Base-by-base conservation (phyloP, 2,329 filamentous ascomycete genomes). In the Sphaerostilbella broomeana region DNA sequence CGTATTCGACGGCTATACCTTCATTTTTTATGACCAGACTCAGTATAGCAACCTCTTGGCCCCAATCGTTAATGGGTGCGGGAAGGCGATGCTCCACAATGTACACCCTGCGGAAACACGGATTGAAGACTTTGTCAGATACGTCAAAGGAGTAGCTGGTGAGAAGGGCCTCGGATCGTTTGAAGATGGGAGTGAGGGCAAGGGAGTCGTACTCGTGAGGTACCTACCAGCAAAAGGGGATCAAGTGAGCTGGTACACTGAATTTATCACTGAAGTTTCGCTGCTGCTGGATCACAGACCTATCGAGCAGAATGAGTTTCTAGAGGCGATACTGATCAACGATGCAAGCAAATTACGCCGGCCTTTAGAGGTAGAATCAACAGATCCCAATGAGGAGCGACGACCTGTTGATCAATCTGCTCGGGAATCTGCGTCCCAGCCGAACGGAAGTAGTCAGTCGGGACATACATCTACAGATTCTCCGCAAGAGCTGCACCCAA, bases 231-330 rank as follows among this genome's bases (percentile, higher is more conserved):
- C 69, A 29, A 74, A 79, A 52, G 65, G 71, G 9, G 63, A 70
- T 20, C 54, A 70, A 26, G 53, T 69, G 39, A 67, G 74, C 8
- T 94, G 86, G 86, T 86, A 77, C 44, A 69, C 74, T 12, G 65
- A 78, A 2, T 81, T 94, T 49, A 73, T 81, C 48, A 80, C 72
- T 5, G 65, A 79, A 6, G 75, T 94, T 12, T 84, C 88, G 2
- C 58, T 81, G 15, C 70, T 77, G 31, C 72, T 94, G 10, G 82
- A 88, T 45, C 88, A 94, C 57, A 78, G 87, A 4, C 80, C 88
- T 3, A 81, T 95, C 38, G 80, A 90, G 50, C 88, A 95, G 55
- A 88, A 84, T 42, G 89, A 95, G 51, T 94, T 98, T 46, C 70
- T 98, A 2, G 87, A 95, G 58, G 85, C 85, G 2, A 92, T 98